These are phyloP conservation scores for Globisporangium abappressorium DNA, from an alignment of 352 stramenopile species.

Conservation along the genomic window DNA sequence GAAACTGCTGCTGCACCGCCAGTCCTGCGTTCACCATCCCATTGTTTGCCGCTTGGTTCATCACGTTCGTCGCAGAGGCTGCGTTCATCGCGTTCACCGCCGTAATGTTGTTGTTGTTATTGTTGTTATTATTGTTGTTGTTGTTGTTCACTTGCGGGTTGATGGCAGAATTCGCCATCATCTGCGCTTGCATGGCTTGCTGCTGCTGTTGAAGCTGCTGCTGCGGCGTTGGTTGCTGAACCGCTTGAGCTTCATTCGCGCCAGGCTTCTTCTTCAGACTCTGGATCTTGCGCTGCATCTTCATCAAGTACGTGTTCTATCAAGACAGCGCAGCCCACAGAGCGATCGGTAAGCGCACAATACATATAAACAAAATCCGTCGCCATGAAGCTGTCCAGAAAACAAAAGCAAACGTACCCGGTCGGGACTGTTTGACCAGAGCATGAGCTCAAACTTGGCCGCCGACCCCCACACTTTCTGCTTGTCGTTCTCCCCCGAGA, in stretches of 20 bases:
- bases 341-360: not conserved
- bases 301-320: constrained; percentile 77
- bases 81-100: constrained; percentile 13
- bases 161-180: constrained; percentile 20
- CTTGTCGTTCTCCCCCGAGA: constrained; percentile 78
- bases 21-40: constrained; percentile 17
- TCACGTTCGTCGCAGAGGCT: not conserved
- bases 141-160: constrained; percentile 15
- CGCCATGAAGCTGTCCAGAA: not conserved
- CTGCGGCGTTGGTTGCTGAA: constrained; percentile 21
- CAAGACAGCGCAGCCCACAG: not conserved
- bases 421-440: constrained; percentile 76
- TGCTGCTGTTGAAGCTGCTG: constrained; percentile 26
- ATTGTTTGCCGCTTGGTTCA: constrained; percentile 20
- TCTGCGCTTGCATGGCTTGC: constrained; percentile 35
- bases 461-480: constrained; percentile 84
- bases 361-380: not conserved
- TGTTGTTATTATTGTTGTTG: no score
- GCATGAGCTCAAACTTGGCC: constrained; percentile 85
- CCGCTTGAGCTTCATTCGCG: constrained; percentile 25
- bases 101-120: constrained; percentile 22
- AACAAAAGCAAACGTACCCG: constrained; percentile 30
- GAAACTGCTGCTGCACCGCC: constrained; percentile 23
- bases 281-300: constrained; percentile 84
- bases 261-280: constrained; percentile 73